These are phyloP conservation scores for Musa balbisiana DNA, from an alignment of 202 grass and related monocot genomes.

Conservation along the genomic window DNA sequence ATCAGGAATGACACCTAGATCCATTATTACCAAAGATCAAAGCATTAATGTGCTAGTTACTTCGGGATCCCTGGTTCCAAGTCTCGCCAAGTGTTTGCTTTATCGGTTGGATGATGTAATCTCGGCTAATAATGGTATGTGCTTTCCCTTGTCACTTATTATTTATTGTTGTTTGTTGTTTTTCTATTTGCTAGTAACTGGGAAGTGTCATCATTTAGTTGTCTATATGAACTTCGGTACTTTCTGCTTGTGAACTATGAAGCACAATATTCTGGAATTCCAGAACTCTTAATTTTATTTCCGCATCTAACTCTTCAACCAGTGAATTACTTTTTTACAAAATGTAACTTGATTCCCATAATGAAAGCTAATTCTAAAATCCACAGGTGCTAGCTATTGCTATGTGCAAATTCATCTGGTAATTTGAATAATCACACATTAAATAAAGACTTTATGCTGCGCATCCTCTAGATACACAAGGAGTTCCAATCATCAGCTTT, in stretches of 20 bases:
- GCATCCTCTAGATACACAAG: not conserved
- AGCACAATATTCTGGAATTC: no score
- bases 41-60: constrained; percentile 80
- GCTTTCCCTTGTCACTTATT: constrained; percentile 1
- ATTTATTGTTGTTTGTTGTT: not conserved
- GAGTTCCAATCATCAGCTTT: not conserved
- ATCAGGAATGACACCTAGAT: constrained; percentile 5
- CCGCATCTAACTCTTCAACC: no score
- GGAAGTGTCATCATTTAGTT: no score
- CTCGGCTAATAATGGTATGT: constrained; percentile 62
- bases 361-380: no score
- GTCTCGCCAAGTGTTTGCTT: constrained; percentile 90
- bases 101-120: constrained; percentile 83
- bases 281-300: no score
- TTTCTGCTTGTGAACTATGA: no score
- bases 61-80: constrained; percentile 89
- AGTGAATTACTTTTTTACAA: no score
- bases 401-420: no score
- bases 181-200: no score
- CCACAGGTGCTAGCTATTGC: no score
- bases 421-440: not conserved
- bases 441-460: not conserved
- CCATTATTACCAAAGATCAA: not conserved
- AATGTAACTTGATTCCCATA: no score
- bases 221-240: no score